Conservation (phyloP, 192 early-diverging fungal species). For the Podila horticola region DNA sequence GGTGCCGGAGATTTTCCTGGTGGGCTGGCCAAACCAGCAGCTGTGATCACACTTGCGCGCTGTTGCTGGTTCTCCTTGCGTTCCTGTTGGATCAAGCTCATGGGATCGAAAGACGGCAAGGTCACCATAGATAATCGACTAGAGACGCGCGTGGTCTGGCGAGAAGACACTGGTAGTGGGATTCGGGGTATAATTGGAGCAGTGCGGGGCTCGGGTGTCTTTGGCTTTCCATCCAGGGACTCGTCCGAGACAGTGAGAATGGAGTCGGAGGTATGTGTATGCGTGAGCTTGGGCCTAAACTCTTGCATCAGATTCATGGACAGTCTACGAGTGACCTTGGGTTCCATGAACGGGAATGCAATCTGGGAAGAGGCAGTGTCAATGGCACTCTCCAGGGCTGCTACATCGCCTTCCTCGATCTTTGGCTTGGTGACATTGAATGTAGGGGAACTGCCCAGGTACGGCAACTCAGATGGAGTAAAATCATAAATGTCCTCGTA, state of each 20-base stretch:
- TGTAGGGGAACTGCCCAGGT: conserved; percentile 57
- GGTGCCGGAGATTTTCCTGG: conserved; percentile 3
- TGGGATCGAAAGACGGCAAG: conserved; percentile 35
- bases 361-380: conserved; percentile 51
- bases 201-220: conserved; percentile 1
- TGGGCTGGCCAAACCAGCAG: not conserved
- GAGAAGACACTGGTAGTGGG: conserved; percentile 20
- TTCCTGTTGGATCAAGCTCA: conserved; percentile 32
- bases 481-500: conserved; percentile 17
- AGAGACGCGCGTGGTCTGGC: conserved; percentile 25
- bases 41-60: not conserved
- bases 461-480: conserved; percentile 53
- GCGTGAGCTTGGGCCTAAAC: conserved; percentile 32
- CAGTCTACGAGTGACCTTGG: conserved; percentile 56
- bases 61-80: conserved; percentile 12
- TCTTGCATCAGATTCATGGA: conserved; percentile 66
- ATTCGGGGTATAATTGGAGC: conserved; percentile 25
- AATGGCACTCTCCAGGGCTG: conserved; percentile 45
- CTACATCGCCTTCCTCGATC: conserved; percentile 46
- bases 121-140: conserved; percentile 43
- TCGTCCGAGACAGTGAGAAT: conserved; percentile 40
- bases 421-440: conserved; percentile 32
- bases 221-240: conserved; percentile 9
- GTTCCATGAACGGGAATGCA: conserved; percentile 54
- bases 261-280: conserved; percentile 30